phyloP scores from a whole-genome alignment of 208 protist genomes.

The Histomonas meleagridis region DNA sequence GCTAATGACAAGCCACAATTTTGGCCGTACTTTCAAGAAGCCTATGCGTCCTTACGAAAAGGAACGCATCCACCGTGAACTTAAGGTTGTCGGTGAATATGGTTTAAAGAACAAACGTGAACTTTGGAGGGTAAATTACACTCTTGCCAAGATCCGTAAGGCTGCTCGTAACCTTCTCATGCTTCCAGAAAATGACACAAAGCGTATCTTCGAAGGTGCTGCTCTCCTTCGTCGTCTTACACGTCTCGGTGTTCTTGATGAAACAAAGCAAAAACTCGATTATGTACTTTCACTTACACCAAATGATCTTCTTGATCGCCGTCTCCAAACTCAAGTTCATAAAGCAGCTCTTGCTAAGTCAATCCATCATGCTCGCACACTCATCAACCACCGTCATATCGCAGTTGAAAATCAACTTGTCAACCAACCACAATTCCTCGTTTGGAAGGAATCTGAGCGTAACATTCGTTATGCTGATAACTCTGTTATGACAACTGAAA shows the following conservation, averaged over 20 bases:
- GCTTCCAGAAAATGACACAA: constrained; percentile 86
- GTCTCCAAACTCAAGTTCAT: constrained; percentile 96
- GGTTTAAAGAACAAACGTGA: constrained; percentile 94
- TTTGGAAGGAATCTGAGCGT: neutral
- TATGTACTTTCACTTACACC: constrained; percentile 94
- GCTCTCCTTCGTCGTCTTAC: constrained; percentile 94
- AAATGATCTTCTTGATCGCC: constrained; percentile 95
- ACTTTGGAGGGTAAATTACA: constrained; percentile 92
- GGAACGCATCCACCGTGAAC: constrained; percentile 96
- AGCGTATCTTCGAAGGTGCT: constrained; percentile 86
- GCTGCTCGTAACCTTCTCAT: constrained; percentile 93
- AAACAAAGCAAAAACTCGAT: constrained; percentile 96
- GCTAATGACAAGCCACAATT: constrained; percentile 64
- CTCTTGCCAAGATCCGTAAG: constrained; percentile 93
- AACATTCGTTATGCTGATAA: neutral
- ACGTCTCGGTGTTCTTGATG: constrained; percentile 89
- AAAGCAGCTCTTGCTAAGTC: constrained; percentile 92
- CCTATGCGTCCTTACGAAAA: constrained; percentile 98
- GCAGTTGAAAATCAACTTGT: neutral
- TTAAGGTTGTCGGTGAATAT: constrained; percentile 95
- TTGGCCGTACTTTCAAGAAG: constrained; percentile 80
- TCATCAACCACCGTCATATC: constrained; percentile 97
- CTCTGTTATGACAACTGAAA: neutral
- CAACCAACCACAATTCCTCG: constrained; percentile 29
- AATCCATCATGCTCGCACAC: constrained; percentile 96